phyloP scores from a whole-genome alignment of 306 rosid genomes.

The Abrus pulchellus region DNA sequence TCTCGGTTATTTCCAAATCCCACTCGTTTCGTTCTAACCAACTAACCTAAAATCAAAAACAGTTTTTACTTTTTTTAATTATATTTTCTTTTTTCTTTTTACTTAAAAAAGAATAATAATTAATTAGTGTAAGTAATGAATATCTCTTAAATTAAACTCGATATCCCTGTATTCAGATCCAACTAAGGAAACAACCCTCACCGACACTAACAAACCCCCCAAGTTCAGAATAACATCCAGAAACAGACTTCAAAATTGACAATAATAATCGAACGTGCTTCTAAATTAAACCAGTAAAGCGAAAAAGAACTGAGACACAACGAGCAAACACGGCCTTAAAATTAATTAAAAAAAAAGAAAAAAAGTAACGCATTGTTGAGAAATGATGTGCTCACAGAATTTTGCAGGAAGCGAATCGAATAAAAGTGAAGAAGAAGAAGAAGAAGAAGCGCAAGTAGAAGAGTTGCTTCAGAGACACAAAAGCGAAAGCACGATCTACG shows the following conservation, averaged over 20 bases:
- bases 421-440: neutral
- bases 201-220: conserved; percentile 30
- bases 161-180: conserved; percentile 58
- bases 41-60: conserved; percentile 45
- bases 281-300: neutral
- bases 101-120: neutral
- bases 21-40: conserved; percentile 32
- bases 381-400: conserved; percentile 39
- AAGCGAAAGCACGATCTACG: conserved; percentile 53
- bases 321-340: neutral
- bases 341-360: neutral
- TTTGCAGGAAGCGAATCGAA: conserved; percentile 7
- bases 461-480: neutral
- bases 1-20: conserved; percentile 33
- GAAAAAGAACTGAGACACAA: conserved; percentile 34
- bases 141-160: conserved; percentile 15
- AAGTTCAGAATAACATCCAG: conserved; percentile 26
- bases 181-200: conserved; percentile 43
- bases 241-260: conserved; percentile 36
- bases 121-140: conserved; percentile 10
- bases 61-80: conserved; percentile 1
- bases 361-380: conserved; percentile 28
- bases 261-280: conserved; percentile 22
- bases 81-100: too few relatives aligned
- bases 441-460: conserved; percentile 27